Evolutionary conservation across 352 stramenopile genomes (phyloP).

Genomic region (Globisporangium splendens): DNA sequence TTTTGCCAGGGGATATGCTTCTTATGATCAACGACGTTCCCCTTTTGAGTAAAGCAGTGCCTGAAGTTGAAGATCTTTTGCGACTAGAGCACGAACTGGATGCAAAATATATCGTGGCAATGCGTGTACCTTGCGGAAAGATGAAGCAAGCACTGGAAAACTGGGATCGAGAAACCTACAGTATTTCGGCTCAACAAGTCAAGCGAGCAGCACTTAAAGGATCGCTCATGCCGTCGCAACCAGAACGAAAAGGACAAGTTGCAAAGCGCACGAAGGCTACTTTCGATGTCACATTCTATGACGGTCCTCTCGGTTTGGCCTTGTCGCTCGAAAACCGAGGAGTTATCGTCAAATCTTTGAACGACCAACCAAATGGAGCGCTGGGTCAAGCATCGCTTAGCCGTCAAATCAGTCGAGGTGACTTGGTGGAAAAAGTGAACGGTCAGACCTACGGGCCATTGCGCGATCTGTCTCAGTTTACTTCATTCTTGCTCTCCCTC

Average conservation of each 20-base stretch:
- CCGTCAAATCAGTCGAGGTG: conserved; percentile 52
- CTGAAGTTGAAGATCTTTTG: conserved; percentile 38
- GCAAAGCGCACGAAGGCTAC: conserved; percentile 13
- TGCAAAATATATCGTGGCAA: conserved; percentile 31
- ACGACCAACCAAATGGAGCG: conserved; percentile 56
- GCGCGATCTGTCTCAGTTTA: conserved; percentile 80
- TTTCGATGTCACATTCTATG: conserved; percentile 67
- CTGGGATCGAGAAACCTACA: conserved; percentile 22
- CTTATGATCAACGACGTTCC: conserved; percentile 40
- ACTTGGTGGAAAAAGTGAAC: conserved; percentile 76
- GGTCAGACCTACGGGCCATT: conserved; percentile 55
- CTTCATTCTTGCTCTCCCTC: conserved; percentile 56
- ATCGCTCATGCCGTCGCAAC: conserved; percentile 9
- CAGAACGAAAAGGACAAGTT: not conserved
- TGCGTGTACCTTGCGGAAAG: conserved; percentile 33
- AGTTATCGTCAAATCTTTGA: conserved; percentile 79
- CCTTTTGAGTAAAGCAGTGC: conserved; percentile 23
- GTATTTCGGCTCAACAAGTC: conserved; percentile 26
- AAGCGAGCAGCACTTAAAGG: conserved; percentile 25
- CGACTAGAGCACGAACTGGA: conserved; percentile 19
- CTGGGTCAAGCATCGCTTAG: conserved; percentile 72
- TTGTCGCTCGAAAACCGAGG: conserved; percentile 62
- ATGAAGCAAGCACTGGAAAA: conserved; percentile 33
- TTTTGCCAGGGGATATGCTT: conserved; percentile 68
- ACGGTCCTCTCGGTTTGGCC: conserved; percentile 70